Base-by-base conservation (phyloP, 2,329 filamentous ascomycete species). In the Fusarium virguliforme region DNA sequence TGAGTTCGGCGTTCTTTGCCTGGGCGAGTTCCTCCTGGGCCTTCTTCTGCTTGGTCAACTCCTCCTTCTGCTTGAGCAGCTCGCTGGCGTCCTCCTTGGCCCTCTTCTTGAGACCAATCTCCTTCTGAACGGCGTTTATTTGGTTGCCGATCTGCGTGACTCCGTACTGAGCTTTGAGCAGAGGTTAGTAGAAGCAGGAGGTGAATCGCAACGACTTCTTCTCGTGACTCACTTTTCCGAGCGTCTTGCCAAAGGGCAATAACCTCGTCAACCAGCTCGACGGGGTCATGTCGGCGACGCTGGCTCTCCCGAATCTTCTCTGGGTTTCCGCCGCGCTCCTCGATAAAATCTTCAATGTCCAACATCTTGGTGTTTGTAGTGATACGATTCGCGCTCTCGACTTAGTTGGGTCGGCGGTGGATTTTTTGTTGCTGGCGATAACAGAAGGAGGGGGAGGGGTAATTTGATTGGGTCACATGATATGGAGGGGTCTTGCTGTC, bases 291-390 rank as follows among this genome's bases (percentile, higher is more conserved):
- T 75, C 96, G 91, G 79, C 90, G 91, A 75, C 92, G 89, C 83
- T 99, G 96, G 72, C 92, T 96, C 82, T 98, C 94, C 81, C 93
- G 92, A 82, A 99, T 96, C 84, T 91, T 91, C 79, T 97, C 92
- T 15, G 94, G 94, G 83, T 98, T 90, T 75, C 96, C 96, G 74
- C 95, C 96, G 76, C 94, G 92, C 82, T 98, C 94, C 79, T 88
- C 83, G 78, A 95, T 91, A 80, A 95, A 94, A 79, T 95, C 92
- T 75, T 88, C 86, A 62, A 94, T 86, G 84, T 95, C 93, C 74
- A 94, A 86, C 92, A 94, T 94, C 35, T 68, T 82, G 75, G 62
- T 65, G 56, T 57, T 68, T 64, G 32, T 37, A 40, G 64, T 68
- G 62, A 63, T 75, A 66, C 58, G 62, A 68, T 73, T 58, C 37